Evolutionary conservation across 164 flowering plant genomes (phyloP), one percentile per base, ranked within the genome.

Genomic region (Pachysandra terminalis): DNA sequence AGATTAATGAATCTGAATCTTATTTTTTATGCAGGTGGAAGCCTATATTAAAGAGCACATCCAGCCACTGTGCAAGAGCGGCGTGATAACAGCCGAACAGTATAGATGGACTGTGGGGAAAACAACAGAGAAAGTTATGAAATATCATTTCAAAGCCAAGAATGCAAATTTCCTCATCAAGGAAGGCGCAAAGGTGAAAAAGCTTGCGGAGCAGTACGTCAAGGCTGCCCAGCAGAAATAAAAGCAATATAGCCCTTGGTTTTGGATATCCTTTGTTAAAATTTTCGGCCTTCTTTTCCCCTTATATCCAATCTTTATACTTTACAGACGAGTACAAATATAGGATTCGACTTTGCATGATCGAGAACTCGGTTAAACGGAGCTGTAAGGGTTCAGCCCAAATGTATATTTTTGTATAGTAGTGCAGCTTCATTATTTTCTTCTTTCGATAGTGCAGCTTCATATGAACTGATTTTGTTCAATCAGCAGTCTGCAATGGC

Each of bases 101-200:
- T 96, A 96, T 67, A 68, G 93, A 58, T 93, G 93, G 91, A 92
- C 99, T n/a, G 96, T 90, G 7, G 67, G 71, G 13, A 93, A 87
- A 81, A 86, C 98, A 16, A 89, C 95, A 0, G 96, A 93, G n/a
- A 96, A 96, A 71, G 92, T 96, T 25, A 93, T 93, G 99, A 88
- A 83, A 63, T 93, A 75, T 71, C 98, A 95, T 71, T 64, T 63
- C 7, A 87, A 89, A 71, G 90, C 84, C 53, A 95, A 86, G 74
- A 92, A 81, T 75, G 99, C 99, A 3, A 89, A 82, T 75, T 95
- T 95, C 69, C 89, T 95, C 61, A 86, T 95, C 74, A 92, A 93
- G 80, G 99, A 95, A 75, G 98, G 99, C 22, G 91, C 87, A 64
- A 92, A 89, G 77, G 91, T 95, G 77, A 95, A 88, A 85, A 92